These are phyloP conservation scores for Pythium chondricola DNA, from an alignment of 352 stramenopile species.

Conservation along the genomic window DNA sequence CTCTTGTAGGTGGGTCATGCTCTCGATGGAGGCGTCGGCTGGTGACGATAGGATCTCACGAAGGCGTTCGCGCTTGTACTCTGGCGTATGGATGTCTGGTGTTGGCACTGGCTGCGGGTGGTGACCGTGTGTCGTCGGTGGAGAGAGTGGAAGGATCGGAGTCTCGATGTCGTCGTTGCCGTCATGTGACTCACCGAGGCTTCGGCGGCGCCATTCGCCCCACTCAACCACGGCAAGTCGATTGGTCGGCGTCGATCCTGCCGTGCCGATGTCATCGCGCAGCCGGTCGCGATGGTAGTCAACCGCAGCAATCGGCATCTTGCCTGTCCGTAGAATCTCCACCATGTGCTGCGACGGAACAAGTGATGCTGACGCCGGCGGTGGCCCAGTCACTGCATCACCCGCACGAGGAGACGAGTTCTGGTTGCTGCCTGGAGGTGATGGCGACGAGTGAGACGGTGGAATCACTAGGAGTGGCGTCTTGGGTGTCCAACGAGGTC, in stretches of 20 bases:
- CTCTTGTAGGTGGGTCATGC: conserved; percentile 30
- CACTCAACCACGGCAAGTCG: conserved; percentile 19
- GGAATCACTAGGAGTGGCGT: conserved; percentile 20
- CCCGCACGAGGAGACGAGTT: conserved; percentile 1
- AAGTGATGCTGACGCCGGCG: conserved; percentile 19
- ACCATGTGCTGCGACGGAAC: conserved; percentile 63
- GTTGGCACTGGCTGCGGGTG: conserved; percentile 4
- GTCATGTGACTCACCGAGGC: neutral
- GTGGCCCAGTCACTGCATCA: neutral
- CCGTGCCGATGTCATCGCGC: conserved; percentile 9
- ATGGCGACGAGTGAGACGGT: conserved; percentile 17
- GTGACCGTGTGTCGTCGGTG: neutral
- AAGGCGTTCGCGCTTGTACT: conserved; percentile 51
- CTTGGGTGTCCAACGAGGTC: neutral
- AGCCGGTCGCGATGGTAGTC: conserved; percentile 48
- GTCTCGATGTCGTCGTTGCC: neutral
- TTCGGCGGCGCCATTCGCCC: conserved; percentile 18
- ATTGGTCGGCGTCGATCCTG: conserved; percentile 1
- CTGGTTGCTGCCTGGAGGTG: conserved; percentile 4
- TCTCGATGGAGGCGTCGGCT: conserved; percentile 43
- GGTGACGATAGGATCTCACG: conserved; percentile 56
- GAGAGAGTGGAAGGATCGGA: neutral
- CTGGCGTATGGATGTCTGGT: conserved; percentile 36
- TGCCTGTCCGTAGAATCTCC: conserved; percentile 53
- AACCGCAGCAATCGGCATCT: conserved; percentile 56